These are phyloP conservation scores for Tylopilus sp. DNA, from an alignment of 768 basidiomycete species.

Conservation along the genomic window DNA sequence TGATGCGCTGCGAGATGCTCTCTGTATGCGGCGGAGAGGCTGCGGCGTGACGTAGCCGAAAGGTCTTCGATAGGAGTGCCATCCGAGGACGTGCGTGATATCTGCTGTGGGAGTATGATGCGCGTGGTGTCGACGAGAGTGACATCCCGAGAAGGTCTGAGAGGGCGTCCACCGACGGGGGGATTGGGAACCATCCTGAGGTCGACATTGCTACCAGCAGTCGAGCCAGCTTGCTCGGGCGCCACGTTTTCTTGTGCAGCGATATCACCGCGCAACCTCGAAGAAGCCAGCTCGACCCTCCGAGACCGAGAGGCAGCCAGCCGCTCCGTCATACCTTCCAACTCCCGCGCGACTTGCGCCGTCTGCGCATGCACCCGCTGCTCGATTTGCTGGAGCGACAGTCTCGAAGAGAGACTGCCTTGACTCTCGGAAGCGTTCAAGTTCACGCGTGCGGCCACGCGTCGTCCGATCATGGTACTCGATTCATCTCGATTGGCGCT, in stretches of 20 bases:
- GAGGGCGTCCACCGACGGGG: constrained; percentile 11
- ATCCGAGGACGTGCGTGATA: constrained; percentile 26
- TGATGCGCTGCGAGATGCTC: constrained; percentile 18
- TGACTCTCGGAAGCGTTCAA: constrained; percentile 19
- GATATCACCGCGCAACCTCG: constrained; percentile 8
- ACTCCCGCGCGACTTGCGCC: constrained; percentile 30
- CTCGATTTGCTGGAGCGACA: constrained; percentile 25
- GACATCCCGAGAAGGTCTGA: constrained; percentile 15
- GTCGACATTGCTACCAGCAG: background rate
- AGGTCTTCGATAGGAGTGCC: constrained; percentile 19
- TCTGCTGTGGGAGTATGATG: constrained; percentile 16
- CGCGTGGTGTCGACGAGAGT: constrained; percentile 20
- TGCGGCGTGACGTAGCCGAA: constrained; percentile 12
- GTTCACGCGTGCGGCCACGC: constrained; percentile 31
- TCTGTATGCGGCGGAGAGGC: constrained; percentile 21
- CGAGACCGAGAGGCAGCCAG: constrained; percentile 24
- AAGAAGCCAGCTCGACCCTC: constrained; percentile 19
- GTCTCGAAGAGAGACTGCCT: constrained; percentile 14
- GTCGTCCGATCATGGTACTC: constrained; percentile 34
- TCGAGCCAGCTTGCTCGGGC: background rate
- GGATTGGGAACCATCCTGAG: constrained; percentile 2
- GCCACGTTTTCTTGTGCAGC: background rate
- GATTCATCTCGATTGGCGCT: constrained; percentile 26
- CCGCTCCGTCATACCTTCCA: constrained; percentile 31
- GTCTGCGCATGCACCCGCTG: constrained; percentile 30